A percentile compares a stretch with the other conserved stretches of the same genome.
Evolutionary conservation across 805 yeast genomes (phyloP).

Genomic region (Candida tibetensis): DNA sequence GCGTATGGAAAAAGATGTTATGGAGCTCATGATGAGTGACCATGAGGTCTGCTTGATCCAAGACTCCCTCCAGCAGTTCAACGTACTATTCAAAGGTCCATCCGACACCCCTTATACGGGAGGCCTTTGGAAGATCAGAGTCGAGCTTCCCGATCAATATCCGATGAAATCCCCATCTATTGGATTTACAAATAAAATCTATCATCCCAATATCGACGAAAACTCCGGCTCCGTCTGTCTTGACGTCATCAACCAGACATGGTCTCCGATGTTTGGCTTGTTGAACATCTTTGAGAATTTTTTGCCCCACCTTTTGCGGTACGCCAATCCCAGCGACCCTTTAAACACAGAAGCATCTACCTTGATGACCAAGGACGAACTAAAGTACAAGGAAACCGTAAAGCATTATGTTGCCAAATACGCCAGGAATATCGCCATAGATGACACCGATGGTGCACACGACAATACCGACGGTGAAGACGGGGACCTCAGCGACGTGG

Average conservation of each 20-base stretch:
- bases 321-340: constrained; percentile 95
- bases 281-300: constrained; percentile 89
- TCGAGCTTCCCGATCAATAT: constrained; percentile 91
- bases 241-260: constrained; percentile 94
- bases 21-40: constrained; percentile 95
- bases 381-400: constrained; percentile 65
- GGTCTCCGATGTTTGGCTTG: constrained; percentile 97
- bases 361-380: constrained; percentile 65
- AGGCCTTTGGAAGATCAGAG: constrained; percentile 88
- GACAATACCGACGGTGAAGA: constrained; percentile 31
- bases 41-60: constrained; percentile 81
- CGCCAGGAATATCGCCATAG: constrained; percentile 41
- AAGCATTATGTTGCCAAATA: constrained; percentile 69
- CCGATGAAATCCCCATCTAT: constrained; percentile 96
- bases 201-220: constrained; percentile 94
- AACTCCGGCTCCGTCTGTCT: constrained; percentile 88
- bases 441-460: constrained; percentile 28
- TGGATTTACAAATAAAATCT: constrained; percentile 87
- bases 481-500: constrained; percentile 48
- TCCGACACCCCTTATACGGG: constrained; percentile 77
- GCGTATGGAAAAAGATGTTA: constrained; percentile 91
- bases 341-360: constrained; percentile 87
- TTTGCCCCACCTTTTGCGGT: constrained; percentile 84
- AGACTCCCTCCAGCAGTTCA: constrained; percentile 77
- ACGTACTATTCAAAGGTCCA: constrained; percentile 85